Base-by-base conservation (phyloP, 371 early-diverging fungal genomes). In the Nematocida ironsii region DNA sequence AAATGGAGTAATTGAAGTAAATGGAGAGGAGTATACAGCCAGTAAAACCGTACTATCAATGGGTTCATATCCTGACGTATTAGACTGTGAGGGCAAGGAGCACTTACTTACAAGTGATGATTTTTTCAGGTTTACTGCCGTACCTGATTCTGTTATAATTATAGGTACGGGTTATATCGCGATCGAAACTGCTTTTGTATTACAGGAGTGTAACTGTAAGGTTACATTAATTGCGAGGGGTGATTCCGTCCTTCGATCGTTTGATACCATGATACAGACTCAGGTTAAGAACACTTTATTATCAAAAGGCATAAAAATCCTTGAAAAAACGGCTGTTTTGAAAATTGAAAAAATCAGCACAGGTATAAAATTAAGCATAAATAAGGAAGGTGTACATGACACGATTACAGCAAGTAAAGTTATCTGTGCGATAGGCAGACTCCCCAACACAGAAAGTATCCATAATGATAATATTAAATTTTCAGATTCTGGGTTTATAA, bases 161-260 rank as follows among this genome's bases (percentile, higher is more conserved):
- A 90, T 93, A 44, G 94, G 85, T 5, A 60, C 75, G 33, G 85
- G 90, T 16, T 93, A 96, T 86, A 96, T 97, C 86, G 96, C 93
- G 66, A 88, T 96, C 58, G 98, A 97, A 86, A 89, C 96, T 27
- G 95, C 95, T 3, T 94, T 95, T 54, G 92, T 97, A 72, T 93
- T 96, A 87, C 89, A 91, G 69, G 87, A 91, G 45, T 88, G 94
- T 56, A 95, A 95, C 20, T 88, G 92, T n/a, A 88, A 94, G 45
- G 92, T 92, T 45, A 91, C 90, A 47, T 88, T 96, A 33, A 91
- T 94, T 83, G 91, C 92, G 50, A 92, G 97, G 72, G 90, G 93
- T 48, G 85, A 89, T 75, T 90, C 91, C 54, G 92, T 95, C 69
- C 90, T 96, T 61, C 90, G 95, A 57, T 84, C 90, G n/a, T 95